These are phyloP conservation scores for Whalleya microplaca DNA, from an alignment of 2,329 filamentous ascomycete species.

Conservation along the genomic window DNA sequence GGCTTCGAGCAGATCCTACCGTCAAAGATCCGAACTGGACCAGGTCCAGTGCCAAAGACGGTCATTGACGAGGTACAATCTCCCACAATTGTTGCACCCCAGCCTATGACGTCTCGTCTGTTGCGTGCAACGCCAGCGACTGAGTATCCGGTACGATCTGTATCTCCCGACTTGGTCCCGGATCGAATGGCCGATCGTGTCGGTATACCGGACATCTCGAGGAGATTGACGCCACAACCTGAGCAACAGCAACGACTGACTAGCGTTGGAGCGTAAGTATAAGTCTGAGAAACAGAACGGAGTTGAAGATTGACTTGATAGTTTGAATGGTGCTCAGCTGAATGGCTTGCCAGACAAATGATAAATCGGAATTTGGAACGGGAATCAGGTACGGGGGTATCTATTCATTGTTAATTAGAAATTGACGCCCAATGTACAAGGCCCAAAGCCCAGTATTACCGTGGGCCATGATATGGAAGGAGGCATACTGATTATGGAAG, in stretches of 20 bases:
- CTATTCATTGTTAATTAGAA: neutral
- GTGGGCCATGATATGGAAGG: neutral
- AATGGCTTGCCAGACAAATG: neutral
- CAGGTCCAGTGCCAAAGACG: constrained; percentile 41
- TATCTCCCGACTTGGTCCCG: constrained; percentile 63
- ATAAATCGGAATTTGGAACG: neutral
- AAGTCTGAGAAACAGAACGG: constrained; percentile 1
- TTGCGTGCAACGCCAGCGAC: constrained; percentile 58
- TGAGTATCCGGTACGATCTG: constrained; percentile 58
- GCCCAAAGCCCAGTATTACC: neutral
- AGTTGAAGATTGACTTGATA: constrained; percentile 2
- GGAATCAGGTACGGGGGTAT: neutral
- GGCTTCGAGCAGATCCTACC: constrained; percentile 63
- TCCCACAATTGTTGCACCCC: constrained; percentile 55
- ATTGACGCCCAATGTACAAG: neutral
- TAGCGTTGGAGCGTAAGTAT: constrained; percentile 35
- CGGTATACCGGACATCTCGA: constrained; percentile 49
- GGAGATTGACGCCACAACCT: constrained; percentile 38
- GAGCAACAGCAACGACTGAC: constrained; percentile 36
- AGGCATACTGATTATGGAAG: neutral
- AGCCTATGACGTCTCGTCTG: constrained; percentile 59
- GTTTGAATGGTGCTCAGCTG: constrained; percentile 1
- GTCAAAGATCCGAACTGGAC: constrained; percentile 58
- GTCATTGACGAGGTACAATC: constrained; percentile 47
- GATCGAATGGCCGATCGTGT: constrained; percentile 65